Evolutionary conservation across 805 yeast genomes (phyloP), one percentile per base, ranked within the genome.

Genomic region (Maudiozyma serrabonitensis): DNA sequence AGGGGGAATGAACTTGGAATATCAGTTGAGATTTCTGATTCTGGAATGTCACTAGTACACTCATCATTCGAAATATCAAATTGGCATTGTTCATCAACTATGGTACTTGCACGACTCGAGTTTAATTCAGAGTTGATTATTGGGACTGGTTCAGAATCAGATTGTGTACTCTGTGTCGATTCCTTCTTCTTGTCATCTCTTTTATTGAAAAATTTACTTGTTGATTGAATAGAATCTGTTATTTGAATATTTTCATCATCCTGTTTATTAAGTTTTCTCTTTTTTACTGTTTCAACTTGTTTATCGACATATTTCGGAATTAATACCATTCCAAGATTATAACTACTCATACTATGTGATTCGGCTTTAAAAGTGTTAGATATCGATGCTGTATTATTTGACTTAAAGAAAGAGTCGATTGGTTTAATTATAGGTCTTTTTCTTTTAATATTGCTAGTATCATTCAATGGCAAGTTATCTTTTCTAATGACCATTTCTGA

Each of bases 11-110:
- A 55, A 42, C 62, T 61, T 9, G 66, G 54, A 5, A 60, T 45
- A 31, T 61, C 57, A 5, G 67, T 62, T 2, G 65, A 56, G 8
- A 56, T 25, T 41, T 54, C 51, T 12, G 67, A 62, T 28, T 60
- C 63, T 3, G 67, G 61, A 16, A 60, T 46, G 11, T 21, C 26
- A 12, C 8, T 5, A 19, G 4, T 19, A 11, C 11, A 9, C 8
- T 9, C 23, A 9, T 47, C 45, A 11, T 50, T 46, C 26, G 48
- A 42, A 16, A 41, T 37, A 11, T 26, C 19, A 21, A 37, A 11
- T 19, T 9, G 15, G 8, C 13, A 5, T 6, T 16, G 6, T 9
- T 39, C 12, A n/a, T 39, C 26, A 7, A 39, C 15, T 39, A 19
- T 23, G 7, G 42, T 39, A 15, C 42, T 39, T 7, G 25, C 26